Base-by-base conservation (phyloP, 768 basidiomycete species). In the Macrolepiota dolichaula region DNA sequence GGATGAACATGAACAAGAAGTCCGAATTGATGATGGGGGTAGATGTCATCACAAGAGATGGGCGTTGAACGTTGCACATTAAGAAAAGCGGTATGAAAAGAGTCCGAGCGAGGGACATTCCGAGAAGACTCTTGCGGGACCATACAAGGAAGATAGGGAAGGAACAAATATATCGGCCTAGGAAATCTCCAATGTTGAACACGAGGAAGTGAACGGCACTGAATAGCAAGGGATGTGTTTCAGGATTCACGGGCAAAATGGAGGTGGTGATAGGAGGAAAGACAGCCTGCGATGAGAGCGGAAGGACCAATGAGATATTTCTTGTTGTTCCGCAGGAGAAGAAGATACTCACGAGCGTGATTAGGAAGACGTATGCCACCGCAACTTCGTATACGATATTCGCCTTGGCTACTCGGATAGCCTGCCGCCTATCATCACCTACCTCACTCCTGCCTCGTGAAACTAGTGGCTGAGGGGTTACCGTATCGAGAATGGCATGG, bases 231-330 rank as follows among this genome's bases (percentile, higher is more conserved):
- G 93, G 92, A 65, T 94, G 91, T 42, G 81, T 84, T 25, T 71
- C 69, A 2, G 83, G 80, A 63, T 87, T 87, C 13, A 83, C 85
- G 2, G 95, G 83, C 38, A 74, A 72, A 55, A 97, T 84, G 0
- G 88, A 89, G 3, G 87, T 83, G 2, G 95, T 95, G 64, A 94
- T 88, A 0, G 94, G 83, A 4, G 95, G 95, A 74, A 84, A 96
- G 51, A 96, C 88, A 32, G 94, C 82, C 94, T 96, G 49, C 32
- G 50, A 27, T 61, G 37, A 60, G 51, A 55, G 42, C 64, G 52
- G 65, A 40, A 57, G 37, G 15, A 15, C 11, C 17, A 19, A 27
- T 51, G 61, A 51, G 55, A 44, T 40, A 25, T n/a, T 52, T 46
- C n/a, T 15, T 50, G n/a, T 50, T 36, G 22, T 50, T 57, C 35